Percentiles rank a stretch among this genome's conserved stretches.
These are phyloP conservation scores for Bromus sterilis DNA, from an alignment of 176 grass and related monocot genomes.

Conservation along the genomic window DNA sequence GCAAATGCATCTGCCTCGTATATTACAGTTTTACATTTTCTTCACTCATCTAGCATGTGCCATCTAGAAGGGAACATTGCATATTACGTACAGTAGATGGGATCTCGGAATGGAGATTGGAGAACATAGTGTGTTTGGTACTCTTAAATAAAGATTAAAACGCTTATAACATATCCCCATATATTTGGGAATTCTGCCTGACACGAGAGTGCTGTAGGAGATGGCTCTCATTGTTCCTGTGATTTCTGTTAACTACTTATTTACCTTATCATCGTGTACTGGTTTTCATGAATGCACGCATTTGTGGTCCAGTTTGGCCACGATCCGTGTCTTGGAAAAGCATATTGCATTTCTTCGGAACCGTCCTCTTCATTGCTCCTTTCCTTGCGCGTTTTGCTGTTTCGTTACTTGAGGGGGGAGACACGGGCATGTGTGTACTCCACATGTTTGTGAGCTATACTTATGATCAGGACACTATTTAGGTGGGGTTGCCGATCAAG, in stretches of 20 bases:
- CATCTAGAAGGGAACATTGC: not conserved
- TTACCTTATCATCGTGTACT: not conserved
- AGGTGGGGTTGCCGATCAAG: slow-evolving; percentile 6
- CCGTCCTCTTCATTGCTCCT: not conserved
- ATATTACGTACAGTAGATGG: not conserved
- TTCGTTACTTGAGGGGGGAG: slow-evolving; percentile 6
- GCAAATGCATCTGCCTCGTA: not conserved
- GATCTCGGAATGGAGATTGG: not conserved
- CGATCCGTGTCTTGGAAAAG: not conserved
- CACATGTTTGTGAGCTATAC: not conserved
- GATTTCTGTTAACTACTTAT: not conserved
- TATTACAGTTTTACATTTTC: not conserved
- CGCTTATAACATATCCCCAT: too few species aligned
- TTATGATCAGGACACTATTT: slow-evolving; percentile 1
- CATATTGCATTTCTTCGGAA: slow-evolving; percentile 3
- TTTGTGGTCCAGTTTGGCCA: slow-evolving; percentile 18
- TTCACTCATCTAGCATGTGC: not conserved
- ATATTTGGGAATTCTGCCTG: not conserved
- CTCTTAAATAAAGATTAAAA: not conserved
- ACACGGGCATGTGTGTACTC: slow-evolving; percentile 22
- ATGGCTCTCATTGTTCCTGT: not conserved
- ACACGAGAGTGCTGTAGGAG: not conserved
- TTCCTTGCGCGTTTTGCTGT: slow-evolving; percentile 18
- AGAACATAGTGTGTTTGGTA: not conserved
- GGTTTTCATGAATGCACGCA: not conserved